phyloP scores from a whole-genome alignment of 1,284 basidiomycete genomes.

The Takashimella koratensis region DNA sequence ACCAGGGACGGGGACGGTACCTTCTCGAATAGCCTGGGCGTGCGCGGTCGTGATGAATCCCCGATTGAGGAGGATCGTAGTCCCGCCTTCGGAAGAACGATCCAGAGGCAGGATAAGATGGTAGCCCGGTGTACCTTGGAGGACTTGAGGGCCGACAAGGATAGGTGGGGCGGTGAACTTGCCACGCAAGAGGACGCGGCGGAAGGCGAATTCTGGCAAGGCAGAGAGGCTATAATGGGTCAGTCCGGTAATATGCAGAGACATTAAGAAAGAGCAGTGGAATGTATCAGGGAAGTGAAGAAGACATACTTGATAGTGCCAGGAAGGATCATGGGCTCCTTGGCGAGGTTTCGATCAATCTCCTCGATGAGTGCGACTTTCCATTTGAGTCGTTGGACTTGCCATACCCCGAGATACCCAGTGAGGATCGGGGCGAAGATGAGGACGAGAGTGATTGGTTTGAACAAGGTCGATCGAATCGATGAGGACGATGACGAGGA shows the following conservation, averaged over 20 bases:
- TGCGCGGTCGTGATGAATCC: conserved; percentile 68
- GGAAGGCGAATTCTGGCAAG: conserved; percentile 80
- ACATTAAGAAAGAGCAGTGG: not conserved
- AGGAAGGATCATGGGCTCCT: conserved; percentile 75
- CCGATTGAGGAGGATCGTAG: conserved; percentile 74
- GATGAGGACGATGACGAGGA: conserved; percentile 9
- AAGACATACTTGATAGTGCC: conserved; percentile 75
- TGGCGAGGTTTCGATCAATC: conserved; percentile 82
- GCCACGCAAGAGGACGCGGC: conserved; percentile 75
- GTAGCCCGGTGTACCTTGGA: conserved; percentile 68
- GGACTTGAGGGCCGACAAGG: conserved; percentile 77
- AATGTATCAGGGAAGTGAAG: not conserved
- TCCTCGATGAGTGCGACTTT: conserved; percentile 92
- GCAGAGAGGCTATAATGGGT: conserved; percentile 55
- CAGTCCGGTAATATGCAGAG: conserved; percentile 1
- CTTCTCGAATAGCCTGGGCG: conserved; percentile 37
- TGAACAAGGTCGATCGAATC: conserved; percentile 17
- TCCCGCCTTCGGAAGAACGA: conserved; percentile 19
- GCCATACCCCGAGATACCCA: conserved; percentile 91
- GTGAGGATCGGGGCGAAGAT: conserved; percentile 87
- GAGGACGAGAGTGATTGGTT: conserved; percentile 70
- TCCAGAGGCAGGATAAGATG: conserved; percentile 17
- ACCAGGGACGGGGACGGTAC: conserved; percentile 53
- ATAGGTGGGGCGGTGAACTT: conserved; percentile 74
- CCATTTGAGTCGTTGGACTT: conserved; percentile 85